Base-by-base conservation (phyloP, 169 alveolate species). In the Plasmodium fragile region DNA sequence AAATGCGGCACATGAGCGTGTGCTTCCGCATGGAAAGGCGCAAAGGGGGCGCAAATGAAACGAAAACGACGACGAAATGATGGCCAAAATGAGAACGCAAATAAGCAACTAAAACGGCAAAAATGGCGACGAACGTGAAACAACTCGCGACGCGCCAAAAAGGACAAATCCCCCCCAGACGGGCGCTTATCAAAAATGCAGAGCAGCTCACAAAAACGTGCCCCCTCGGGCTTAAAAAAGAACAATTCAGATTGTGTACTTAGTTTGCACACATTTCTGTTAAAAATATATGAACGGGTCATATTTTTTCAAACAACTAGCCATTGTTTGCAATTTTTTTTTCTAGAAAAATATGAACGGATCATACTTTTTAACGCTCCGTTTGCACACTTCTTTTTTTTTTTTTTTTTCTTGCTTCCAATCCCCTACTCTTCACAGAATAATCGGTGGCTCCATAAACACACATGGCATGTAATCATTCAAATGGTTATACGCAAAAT, bases 391-490 rank as follows among this genome's bases (percentile, higher is more conserved):
- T 75, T 75, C 7, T 59, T 69, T 55, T 45, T 80, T 10, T 80
- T 59, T 34, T 65, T 59, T 6, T 82, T 82, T 30, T 36, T 36
- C 18, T 7, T 52, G 32, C 43, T 8, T 16, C 75, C 4, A 39
- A 65, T 4, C 11, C 28, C 34, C 7, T 32, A 36, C 41, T 84
- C 77, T 32, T 80, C 59, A 90, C 82, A 81, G 73, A 69, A 90
- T 59, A 81, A 43, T 77, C 18, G 97, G 97, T 13, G 82, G 89
- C 73, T 77, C 94, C 97, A 96, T 96, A 55, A 25, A 70, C 41
- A 92, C 59, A 80, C 97, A 94, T 8, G 97, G 97, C 22, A 36
- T 43, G 78, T 70, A 96, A 28, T 93, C 97, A 32, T 85, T 83
- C 32, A 95, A 92, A 81, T 96, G 96, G 28, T 41, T 65, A 73